Base-by-base conservation (phyloP, 2,329 filamentous ascomycete genomes). In the Colletotrichum limetticola region DNA sequence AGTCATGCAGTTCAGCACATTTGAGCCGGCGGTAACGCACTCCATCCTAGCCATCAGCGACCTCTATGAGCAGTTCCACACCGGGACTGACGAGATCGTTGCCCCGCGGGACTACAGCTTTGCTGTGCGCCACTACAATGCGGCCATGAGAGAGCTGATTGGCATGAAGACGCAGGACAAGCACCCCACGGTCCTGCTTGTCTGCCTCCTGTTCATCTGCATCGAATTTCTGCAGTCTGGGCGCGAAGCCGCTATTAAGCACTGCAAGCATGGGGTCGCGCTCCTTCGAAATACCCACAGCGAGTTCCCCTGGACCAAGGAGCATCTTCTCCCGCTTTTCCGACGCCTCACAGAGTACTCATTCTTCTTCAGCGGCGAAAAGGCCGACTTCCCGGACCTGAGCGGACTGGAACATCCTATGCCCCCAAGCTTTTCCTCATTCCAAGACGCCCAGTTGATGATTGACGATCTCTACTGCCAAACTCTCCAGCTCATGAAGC, bases 121-220 rank as follows among this genome's bases (percentile, higher is more conserved):
- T 59, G 82, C 82, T 6, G 75, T 86, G 22, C 80, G 79, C 8
- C 85, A 89, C 72, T 90, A 89, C 74, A 85, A 85, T 66, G 84
- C 84, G 65, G 85, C 87, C 3, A 87, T 89, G 42, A 77, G 80
- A 1, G 81, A 83, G 30, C 73, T 88, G 37, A 75, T 83, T 55
- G 82, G 84, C 24, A 82, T 82, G 66, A 75, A 80, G 49, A 81
- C 66, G 0, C 55, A 57, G 6, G 71, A 73, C 11, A 68, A 75
- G 2, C 65, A 3, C 74, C 77, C 58, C 71, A 75, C 83, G 0
- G 80, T 81, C 1, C 76, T 89, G 8, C 80, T 88, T 2, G 84
- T 84, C 11, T 88, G 86, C 70, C 78, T 88, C 0, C 78, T 89
- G 26, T 88, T 89, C 71, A 85, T 87, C n/a, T 88, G 87, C 74